Base-by-base conservation (phyloP, 129 eudicot species). In the Flaveria sonorensis region DNA sequence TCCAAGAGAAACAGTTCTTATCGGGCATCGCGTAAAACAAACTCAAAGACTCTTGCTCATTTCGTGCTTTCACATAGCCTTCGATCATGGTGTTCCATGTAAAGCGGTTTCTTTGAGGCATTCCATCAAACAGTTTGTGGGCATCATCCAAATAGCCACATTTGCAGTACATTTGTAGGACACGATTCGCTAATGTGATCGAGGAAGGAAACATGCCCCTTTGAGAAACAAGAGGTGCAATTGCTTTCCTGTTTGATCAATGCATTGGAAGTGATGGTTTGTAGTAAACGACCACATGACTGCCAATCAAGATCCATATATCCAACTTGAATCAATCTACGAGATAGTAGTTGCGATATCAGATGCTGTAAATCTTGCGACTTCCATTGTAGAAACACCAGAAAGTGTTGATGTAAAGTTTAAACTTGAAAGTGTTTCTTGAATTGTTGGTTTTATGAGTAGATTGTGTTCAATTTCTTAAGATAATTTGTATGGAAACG, bases 41-140 rank as follows among this genome's bases (percentile, higher is more conserved):
- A 43, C 69, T 70, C 72, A 91, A 68, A 3, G 88, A 63, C 63
- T 83, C 79, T 39, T 70, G 70, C 14, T 60, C 63, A 26, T 78
- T 48, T 4, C 92, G 85, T 23, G 76, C 60, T 78, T 84, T 89
- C 76, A 88, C 73, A 19, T 87, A 86, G 3, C 96, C 93, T 86
- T 94, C 96, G 23, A 91, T 76, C 83, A 94, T 72, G 30, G 96
- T 89, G 79, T 91, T 91, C 96, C 96, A 94, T 67, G 96, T 83
- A 68, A 94, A 94, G 71, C 70, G 67, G 56, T 87, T 94, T 73
- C 90, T 81, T 20, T 79, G 85, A 0, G 93, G 81, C 92, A 91
- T 91, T 89, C 91, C 97, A 32, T 91, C 98, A 23, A 94, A 94
- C 92, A 89, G 77, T 18, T 66, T 75, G 3, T 78, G 87, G 13